Conservation (phyloP, 495 filamentous ascomycete species). For the Penicillium argentinense region DNA sequence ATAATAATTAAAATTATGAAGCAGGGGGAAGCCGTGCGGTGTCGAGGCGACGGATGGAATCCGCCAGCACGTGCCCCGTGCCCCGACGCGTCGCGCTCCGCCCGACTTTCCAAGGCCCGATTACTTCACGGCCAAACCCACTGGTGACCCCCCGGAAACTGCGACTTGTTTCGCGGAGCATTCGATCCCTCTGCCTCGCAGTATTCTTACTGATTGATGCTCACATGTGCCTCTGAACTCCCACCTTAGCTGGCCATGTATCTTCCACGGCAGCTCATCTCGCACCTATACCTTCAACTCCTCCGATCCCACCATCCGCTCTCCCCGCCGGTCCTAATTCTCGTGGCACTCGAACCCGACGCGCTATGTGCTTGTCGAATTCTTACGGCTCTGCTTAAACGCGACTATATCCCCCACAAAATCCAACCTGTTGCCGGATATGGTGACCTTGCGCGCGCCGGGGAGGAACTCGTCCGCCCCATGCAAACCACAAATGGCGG, state of each 20-base stretch:
- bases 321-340: constrained; percentile 86
- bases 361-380: constrained; percentile 95
- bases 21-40: constrained; percentile 3
- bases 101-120: constrained; percentile 21
- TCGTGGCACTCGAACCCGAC: constrained; percentile 92
- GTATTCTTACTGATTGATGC: constrained; percentile 18
- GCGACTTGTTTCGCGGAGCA: constrained; percentile 9
- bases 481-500: constrained; percentile 82
- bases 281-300: constrained; percentile 86
- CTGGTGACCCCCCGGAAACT: too few species aligned
- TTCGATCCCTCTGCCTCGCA: neutral
- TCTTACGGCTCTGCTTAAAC: constrained; percentile 83
- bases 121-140: too few species aligned
- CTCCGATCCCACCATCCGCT: constrained; percentile 76
- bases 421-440: constrained; percentile 93
- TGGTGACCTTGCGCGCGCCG: constrained; percentile 78
- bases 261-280: constrained; percentile 85
- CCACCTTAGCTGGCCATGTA: constrained; percentile 65
- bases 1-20: constrained; percentile 1
- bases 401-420: constrained; percentile 98
- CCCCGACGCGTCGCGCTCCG: constrained; percentile 27
- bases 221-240: constrained; percentile 19
- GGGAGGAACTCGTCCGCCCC: constrained; percentile 71
- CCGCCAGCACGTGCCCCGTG: constrained; percentile 23
- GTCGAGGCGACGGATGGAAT: constrained; percentile 33